Conservation (phyloP, 1,139 yeast species). For the Spathaspora sp. region DNA sequence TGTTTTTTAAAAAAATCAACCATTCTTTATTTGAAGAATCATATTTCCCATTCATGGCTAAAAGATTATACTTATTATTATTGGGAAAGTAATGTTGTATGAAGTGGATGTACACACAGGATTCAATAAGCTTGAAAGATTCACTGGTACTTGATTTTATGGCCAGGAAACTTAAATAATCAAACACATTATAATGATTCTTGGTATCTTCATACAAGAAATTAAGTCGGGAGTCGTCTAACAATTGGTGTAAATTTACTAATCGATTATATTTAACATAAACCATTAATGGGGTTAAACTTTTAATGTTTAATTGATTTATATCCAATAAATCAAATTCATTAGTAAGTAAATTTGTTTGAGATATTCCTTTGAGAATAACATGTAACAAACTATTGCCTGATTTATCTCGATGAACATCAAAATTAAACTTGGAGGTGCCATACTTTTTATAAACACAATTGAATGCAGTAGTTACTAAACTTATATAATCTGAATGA, state of each 20-base stretch:
- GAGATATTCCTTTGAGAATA: conserved; percentile 46
- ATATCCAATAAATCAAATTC: conserved; percentile 47
- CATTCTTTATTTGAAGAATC: conserved; percentile 35
- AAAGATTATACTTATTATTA: conserved; percentile 21
- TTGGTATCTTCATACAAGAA: conserved; percentile 43
- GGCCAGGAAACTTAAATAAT: conserved; percentile 38
- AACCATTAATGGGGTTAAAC: conserved; percentile 68
- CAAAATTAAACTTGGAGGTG: conserved; percentile 35
- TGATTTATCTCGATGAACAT: conserved; percentile 66
- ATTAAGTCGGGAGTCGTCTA: conserved; percentile 46
- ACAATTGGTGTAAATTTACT: conserved; percentile 52
- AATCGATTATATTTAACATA: conserved; percentile 69
- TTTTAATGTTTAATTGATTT: conserved; percentile 60
- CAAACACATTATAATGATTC: conserved; percentile 45
- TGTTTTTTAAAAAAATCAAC: conserved; percentile 28
- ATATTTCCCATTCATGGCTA: conserved; percentile 37
- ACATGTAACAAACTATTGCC: conserved; percentile 82
- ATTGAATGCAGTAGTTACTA: conserved; percentile 49
- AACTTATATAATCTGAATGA: conserved; percentile 56
- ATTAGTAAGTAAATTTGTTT: conserved; percentile 33
- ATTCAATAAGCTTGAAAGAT: conserved; percentile 38
- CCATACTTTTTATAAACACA: conserved; percentile 45
- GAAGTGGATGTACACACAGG: conserved; percentile 41
- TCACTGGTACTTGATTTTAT: conserved; percentile 31
- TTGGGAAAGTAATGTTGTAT: conserved; percentile 11